Evolutionary conservation across 2,329 filamentous ascomycete genomes (phyloP), one percentile per base, ranked within the genome.

Genomic region (Curvularia sp.): DNA sequence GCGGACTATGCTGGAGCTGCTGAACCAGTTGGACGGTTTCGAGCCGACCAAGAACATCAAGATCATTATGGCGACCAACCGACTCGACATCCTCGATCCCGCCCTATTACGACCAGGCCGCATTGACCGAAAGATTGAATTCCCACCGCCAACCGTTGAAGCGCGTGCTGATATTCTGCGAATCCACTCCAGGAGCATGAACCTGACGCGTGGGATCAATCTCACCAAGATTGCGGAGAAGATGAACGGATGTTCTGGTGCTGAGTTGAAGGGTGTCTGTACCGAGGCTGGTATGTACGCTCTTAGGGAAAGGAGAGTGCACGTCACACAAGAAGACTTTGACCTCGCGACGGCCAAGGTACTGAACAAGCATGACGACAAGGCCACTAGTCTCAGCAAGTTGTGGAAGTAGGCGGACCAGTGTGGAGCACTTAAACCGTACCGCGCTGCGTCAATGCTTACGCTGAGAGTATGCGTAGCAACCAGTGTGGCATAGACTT

Each of bases 1-100:
- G 82, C 89, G 95, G 73, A 99, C 95, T 47, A 99, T 99, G 95
- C 81, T 99, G 80, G 95, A 99, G 79, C 84, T 99, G 60, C 87
- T 99, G 66, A 99, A 99, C 82, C 95, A 99, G 83, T 87, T 99
- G 60, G 95, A 99, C 76, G 95, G 95, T 49, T 99, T 99, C 80
- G 95, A 98, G 80, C 95, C 95, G 5, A 98, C 94, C 46, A 99
- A 99, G 84, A 98, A 98, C 81, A 99, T 99, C 87, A 99, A 99
- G 81, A 92, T 99, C 78, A 96, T 99, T 81, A 99, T 99, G 94
- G 95, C 95, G 53, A 99, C 95, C 48, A 99, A 99, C 80, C 91
- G 95, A 77, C 86, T 99, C 64, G 95, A 99, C 73, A 98, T 99
- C 65, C 87, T 99, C 46, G 95, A 99, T 77, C 95, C 95, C 2